These are phyloP conservation scores for Fusarium compactum DNA, from an alignment of 2,329 filamentous ascomycete genomes.

Conservation along the genomic window DNA sequence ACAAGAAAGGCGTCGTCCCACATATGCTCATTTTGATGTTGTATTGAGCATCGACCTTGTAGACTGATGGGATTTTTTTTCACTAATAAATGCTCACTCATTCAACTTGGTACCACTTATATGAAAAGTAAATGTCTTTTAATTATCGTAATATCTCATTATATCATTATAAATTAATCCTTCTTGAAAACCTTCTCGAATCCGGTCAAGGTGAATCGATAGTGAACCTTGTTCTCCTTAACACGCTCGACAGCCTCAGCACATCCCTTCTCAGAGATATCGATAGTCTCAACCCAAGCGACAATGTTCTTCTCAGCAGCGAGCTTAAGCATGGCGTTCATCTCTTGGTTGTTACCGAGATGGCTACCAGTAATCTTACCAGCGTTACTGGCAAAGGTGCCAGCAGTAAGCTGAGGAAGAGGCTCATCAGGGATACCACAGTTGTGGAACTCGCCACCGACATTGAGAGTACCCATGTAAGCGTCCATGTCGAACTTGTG, in stretches of 20 bases:
- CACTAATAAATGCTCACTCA: neutral
- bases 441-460: constrained; percentile 68
- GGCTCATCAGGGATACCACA: constrained; percentile 67
- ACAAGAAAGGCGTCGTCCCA: neutral
- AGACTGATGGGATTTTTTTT: neutral
- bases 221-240: constrained; percentile 77
- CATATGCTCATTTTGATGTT: neutral
- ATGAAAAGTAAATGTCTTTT: neutral
- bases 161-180: neutral
- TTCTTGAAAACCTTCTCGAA: constrained; percentile 72
- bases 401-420: constrained; percentile 57
- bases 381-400: constrained; percentile 63
- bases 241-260: constrained; percentile 77
- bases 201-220: constrained; percentile 76
- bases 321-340: constrained; percentile 68
- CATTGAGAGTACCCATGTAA: constrained; percentile 64
- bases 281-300: constrained; percentile 71
- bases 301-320: constrained; percentile 66
- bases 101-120: fast-evolving
- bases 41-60: too few relatives aligned
- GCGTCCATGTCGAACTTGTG: constrained; percentile 66
- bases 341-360: constrained; percentile 71
- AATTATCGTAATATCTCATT: neutral
- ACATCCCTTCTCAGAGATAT: constrained; percentile 74
- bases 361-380: constrained; percentile 66